A percentile compares a stretch with the other conserved stretches of the same genome.
Evolutionary conservation across 371 early-diverging fungal species (phyloP).

Genomic region (Lichtheimia ramosa): DNA sequence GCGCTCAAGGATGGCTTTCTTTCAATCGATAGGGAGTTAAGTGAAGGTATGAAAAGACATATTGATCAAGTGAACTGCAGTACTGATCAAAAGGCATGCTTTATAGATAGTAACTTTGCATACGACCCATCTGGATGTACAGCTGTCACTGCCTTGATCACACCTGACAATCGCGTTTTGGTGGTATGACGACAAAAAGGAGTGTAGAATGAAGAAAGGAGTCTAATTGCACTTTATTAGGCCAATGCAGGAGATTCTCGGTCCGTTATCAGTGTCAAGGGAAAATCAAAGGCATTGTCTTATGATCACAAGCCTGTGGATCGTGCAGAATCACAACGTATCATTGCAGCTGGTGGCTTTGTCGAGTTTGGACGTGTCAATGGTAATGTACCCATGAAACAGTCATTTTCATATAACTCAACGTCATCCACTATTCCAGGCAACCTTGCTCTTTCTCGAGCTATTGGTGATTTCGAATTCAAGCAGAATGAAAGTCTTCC

Average conservation of each 20-base stretch:
- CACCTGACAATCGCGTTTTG: slow-evolving; percentile 36
- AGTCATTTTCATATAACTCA: too few relatives aligned
- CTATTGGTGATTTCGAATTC: slow-evolving; percentile 98
- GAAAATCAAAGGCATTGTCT: slow-evolving; percentile 78
- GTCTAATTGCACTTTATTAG: slow-evolving; percentile 23
- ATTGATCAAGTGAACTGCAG: not conserved
- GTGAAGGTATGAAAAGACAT: slow-evolving; percentile 52
- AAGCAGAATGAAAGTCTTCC: slow-evolving; percentile 77
- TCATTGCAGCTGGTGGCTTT: slow-evolving; percentile 90
- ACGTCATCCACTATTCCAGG: slow-evolving; percentile 33
- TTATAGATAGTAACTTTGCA: slow-evolving; percentile 65
- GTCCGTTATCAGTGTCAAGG: slow-evolving; percentile 76
- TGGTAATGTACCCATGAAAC: slow-evolving; percentile 51
- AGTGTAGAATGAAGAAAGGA: not conserved
- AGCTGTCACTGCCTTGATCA: slow-evolving; percentile 67
- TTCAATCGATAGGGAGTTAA: slow-evolving; percentile 76
- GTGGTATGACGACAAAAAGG: slow-evolving; percentile 23
- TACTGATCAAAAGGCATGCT: not conserved
- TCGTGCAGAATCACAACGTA: slow-evolving; percentile 79
- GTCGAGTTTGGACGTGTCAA: slow-evolving; percentile 97
- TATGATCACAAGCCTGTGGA: slow-evolving; percentile 94
- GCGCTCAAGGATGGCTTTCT: slow-evolving; percentile 87
- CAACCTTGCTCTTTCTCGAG: slow-evolving; percentile 93
- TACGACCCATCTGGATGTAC: slow-evolving; percentile 94
- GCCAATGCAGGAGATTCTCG: slow-evolving; percentile 97